Evolutionary conservation across 2,329 filamentous ascomycete genomes (phyloP).

Genomic region (Curvularia lunata): DNA sequence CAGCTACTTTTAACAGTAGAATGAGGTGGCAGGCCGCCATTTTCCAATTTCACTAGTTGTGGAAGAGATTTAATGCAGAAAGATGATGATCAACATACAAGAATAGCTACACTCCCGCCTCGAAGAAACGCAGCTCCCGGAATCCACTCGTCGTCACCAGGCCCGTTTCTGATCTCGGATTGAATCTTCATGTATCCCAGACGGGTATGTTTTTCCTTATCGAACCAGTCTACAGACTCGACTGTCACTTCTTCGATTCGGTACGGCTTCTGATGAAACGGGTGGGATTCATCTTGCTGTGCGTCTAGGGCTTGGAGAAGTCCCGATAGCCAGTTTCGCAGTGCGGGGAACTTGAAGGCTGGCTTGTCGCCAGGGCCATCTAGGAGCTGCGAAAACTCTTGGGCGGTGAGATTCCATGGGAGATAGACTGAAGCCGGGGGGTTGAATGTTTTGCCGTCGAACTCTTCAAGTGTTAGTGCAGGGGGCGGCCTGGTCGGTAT

Average conservation of each 20-base stretch:
- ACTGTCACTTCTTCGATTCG: constrained; percentile 59
- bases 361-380: constrained; percentile 8
- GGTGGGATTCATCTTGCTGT: constrained; percentile 55
- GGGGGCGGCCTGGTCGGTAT: background rate
- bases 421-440: constrained; percentile 52
- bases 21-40: too few species aligned
- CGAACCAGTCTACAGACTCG: constrained; percentile 62
- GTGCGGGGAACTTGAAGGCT: constrained; percentile 56
- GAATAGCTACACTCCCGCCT: constrained; percentile 64
- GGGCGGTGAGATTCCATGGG: constrained; percentile 51
- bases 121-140: constrained; percentile 64
- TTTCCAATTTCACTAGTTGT: too few species aligned
- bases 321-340: constrained; percentile 61
- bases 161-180: constrained; percentile 56
- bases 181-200: constrained; percentile 65
- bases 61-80: too few species aligned
- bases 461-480: constrained; percentile 1
- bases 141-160: constrained; percentile 44
- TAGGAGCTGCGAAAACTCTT: constrained; percentile 28
- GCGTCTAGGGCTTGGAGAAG: constrained; percentile 56
- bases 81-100: constrained; percentile 49
- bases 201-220: constrained; percentile 32
- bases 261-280: constrained; percentile 61
- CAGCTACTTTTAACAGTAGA: too few species aligned
- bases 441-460: constrained; percentile 23